Evolutionary conservation across 139 green algal species (phyloP), one percentile per base, ranked within the genome.

Genomic region (Coccomyxa sp.): DNA sequence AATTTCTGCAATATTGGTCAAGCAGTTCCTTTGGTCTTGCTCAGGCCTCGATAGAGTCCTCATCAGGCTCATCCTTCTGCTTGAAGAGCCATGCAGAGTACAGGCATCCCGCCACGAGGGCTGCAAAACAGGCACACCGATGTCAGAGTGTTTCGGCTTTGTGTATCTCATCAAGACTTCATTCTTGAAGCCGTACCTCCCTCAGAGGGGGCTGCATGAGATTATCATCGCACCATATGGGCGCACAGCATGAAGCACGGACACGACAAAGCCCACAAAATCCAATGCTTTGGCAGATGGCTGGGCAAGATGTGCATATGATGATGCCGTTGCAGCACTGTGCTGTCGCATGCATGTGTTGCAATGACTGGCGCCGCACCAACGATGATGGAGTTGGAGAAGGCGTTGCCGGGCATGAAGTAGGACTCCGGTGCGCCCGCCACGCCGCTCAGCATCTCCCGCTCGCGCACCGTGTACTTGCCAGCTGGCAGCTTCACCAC

Each of bases 391-490:
- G 41, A 70, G 34, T 83, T 83, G 74, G 64, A 69, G n/a, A 83
- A 68, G 1, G 69, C 33, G 31, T 68, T 83, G 55, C 41, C 41
- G 27, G 37, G 58, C 16, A 50, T 70, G 79, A 94, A 94, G 75
- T 92, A 95, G 81, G 92, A 89, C 6, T 75, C 34, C 24, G 91
- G 91, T 76, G 91, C 78, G 39, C 90, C 89, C 71, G 83, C 82
- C 18, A 73, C 85, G 78, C 89, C 89, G 12, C 90, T 93, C 36
- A 97, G 79, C 92, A 96, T 96, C 85, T 97, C 93, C n/a, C 89
- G 86, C 85, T 97, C 93, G 6, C 93, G 84, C 16, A 94, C 89
- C 0, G 91, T 96, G 90, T 95, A 97, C 88, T 95, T 95, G 83
- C 90, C 86, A 78, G 84, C 85, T 0, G 90, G 92, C 58, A 95